Base-by-base conservation (phyloP, 129 eudicot genomes). In the Smallanthus sonchifolius region DNA sequence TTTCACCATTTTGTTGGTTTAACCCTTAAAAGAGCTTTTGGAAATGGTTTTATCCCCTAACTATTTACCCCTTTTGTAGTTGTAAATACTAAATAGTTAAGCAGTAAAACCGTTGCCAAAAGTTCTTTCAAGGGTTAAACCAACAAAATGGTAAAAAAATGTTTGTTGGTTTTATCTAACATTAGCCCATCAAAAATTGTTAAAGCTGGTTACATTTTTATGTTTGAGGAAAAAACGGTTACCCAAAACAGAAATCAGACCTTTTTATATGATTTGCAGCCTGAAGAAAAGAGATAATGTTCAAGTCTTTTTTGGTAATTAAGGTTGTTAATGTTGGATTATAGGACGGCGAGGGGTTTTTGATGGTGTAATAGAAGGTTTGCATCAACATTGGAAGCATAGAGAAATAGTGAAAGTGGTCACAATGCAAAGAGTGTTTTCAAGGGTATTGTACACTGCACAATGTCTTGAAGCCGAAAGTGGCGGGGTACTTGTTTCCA, bases 301-400 rank as follows among this genome's bases (percentile, higher is more conserved):
- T 30, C 24, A 37, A 17, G 10, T 2, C 19, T 71, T 17, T 52
- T 30, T 42, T 67, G 39, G n/a, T 43, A 42, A 13, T 36, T 17
- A 61, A 74, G n/a, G 30, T 4, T 17, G 62, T 20, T 61, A 13
- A 36, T 65, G 47, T 10, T 38, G 56, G 42, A 10, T 67, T 81
- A 62, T 82, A 95, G 99, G 99, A 47, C 87, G 99, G 52, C 90
- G 99, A 43, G 99, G 99, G 38, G 90, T 95, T 28, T 95, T 86
- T 81, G 96, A 85, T 81, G 99, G 99, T 72, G 99, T 95, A 4
- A 84, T 95, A 43, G 97, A 91, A 85, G 92, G 99, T 62, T 70
- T 95, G 69, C 96, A 88, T 79, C 99, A 95, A 84, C 99, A 95
- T 39, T 95, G 99, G 99, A 95, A 95, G 85, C 92, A 95, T 86